Evolutionary conservation across 192 early-diverging fungal genomes (phyloP), one percentile per base, ranked within the genome.

Genomic region (Anaeromyces robustus): DNA sequence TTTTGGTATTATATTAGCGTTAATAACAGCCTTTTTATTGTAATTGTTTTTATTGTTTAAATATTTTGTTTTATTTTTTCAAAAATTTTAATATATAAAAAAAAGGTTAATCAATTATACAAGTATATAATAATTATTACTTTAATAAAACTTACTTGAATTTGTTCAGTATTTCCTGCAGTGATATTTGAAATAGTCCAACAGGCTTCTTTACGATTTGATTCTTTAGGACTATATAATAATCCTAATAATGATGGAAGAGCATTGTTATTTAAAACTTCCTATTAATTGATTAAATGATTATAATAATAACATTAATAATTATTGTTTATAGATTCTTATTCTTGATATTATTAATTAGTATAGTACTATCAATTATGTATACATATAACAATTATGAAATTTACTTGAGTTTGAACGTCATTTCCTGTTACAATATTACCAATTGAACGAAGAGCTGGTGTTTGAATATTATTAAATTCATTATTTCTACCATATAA

Each of bases 121-220:
- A 34, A 34, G 32, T 34, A 7, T 7, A 34, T 7, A 34, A 34
- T 7, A 34, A 12, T 12, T 34, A 34, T 7, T 34, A 34, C 32
- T 7, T 34, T 7, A 16, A 52, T 18, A 52, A 16, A 52, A 52
- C 19, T 22, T 52, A 52, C 77, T 43, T 87, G 85, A 30, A 89
- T 88, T 79, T 89, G 88, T 78, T 80, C 77, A n/a, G 37, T 79
- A 30, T 80, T 83, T 9, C 88, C 88, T 29, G 88, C 85, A 5
- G 88, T 87, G 29, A 89, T 89, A 29, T 89, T 87, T 30, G 88
- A 89, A 29, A 89, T 82, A n/a, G 88, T 87, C 85, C 87, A 89
- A 29, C 88, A 89, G 26, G 86, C 88, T 32, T 89, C 88, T 77
- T 89, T 89, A 31, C 88, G 86, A 19, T 52, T 52, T 22, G 43